Conservation (phyloP, 768 basidiomycete species). For the Exidia glandulosa region DNA sequence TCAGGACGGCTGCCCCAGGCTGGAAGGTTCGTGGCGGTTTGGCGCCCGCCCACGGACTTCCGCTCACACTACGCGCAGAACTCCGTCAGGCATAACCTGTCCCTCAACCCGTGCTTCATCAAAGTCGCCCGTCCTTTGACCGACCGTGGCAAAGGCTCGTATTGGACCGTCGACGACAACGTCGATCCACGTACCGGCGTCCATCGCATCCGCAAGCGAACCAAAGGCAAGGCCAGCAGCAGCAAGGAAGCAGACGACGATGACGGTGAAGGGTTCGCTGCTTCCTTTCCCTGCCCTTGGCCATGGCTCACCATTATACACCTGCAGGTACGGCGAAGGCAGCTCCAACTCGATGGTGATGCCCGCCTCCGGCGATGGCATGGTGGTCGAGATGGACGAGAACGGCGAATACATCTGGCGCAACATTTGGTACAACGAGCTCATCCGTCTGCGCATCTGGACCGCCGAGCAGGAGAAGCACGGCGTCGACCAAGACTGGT, state of each 20-base stretch:
- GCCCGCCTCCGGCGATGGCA: neutral
- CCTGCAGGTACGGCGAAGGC: neutral
- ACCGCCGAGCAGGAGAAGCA: constrained; percentile 75
- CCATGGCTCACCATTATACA: too few species aligned
- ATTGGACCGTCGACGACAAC: constrained; percentile 87
- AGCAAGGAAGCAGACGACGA: neutral
- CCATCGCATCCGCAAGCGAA: constrained; percentile 64
- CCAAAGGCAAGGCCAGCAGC: neutral
- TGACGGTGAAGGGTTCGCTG: neutral
- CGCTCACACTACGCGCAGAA: constrained; percentile 38
- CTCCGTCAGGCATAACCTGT: constrained; percentile 83
- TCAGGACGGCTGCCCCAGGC: constrained; percentile 76
- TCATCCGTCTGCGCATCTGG: constrained; percentile 59
- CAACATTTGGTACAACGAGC: constrained; percentile 68
- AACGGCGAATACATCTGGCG: constrained; percentile 76
- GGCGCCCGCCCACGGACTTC: neutral
- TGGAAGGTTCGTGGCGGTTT: constrained; percentile 49
- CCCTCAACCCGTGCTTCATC: constrained; percentile 83
- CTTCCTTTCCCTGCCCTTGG: too few species aligned
- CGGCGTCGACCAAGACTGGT: constrained; percentile 76
- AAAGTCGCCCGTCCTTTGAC: constrained; percentile 86
- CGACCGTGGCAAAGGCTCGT: constrained; percentile 82
- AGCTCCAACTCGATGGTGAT: neutral
- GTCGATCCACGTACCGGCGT: constrained; percentile 85
- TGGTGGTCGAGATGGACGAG: constrained; percentile 44